These are phyloP conservation scores for Gomphus bonarii DNA, from an alignment of 1,284 basidiomycete species.

Conservation along the genomic window DNA sequence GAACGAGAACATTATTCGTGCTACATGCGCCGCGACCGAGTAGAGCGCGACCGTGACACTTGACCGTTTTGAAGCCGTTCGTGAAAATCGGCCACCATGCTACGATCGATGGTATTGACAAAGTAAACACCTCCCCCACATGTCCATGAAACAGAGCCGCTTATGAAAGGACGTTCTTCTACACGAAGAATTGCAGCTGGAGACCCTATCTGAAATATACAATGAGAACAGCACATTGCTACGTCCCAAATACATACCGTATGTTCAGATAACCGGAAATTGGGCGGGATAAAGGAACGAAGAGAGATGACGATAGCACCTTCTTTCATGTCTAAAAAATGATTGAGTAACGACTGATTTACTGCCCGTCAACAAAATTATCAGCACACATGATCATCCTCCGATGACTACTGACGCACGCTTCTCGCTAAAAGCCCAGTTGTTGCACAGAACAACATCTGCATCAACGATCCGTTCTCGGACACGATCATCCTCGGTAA, in stretches of 20 bases:
- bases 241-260: constrained; percentile 38
- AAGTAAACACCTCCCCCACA: constrained; percentile 58
- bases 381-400: not conserved
- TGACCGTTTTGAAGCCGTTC: constrained; percentile 3
- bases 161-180: constrained; percentile 50
- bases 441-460: constrained; percentile 70
- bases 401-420: constrained; percentile 32
- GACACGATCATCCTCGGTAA: constrained; percentile 51
- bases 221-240: constrained; percentile 1
- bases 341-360: constrained; percentile 61
- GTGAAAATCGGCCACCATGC: constrained; percentile 6
- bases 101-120: constrained; percentile 60
- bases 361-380: constrained; percentile 30
- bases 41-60: constrained; percentile 3
- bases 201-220: constrained; percentile 47
- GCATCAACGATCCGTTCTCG: constrained; percentile 53
- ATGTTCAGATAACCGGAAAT: constrained; percentile 60
- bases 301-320: constrained; percentile 71
- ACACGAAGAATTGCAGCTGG: constrained; percentile 69
- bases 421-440: constrained; percentile 64
- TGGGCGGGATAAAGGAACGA: constrained; percentile 51
- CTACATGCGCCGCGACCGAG: not conserved
- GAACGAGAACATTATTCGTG: not conserved
- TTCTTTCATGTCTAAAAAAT: constrained; percentile 71
- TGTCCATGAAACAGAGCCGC: constrained; percentile 68